phyloP scores from a whole-genome alignment of 805 yeast species.

The Phaffomyces opuntiae region DNA sequence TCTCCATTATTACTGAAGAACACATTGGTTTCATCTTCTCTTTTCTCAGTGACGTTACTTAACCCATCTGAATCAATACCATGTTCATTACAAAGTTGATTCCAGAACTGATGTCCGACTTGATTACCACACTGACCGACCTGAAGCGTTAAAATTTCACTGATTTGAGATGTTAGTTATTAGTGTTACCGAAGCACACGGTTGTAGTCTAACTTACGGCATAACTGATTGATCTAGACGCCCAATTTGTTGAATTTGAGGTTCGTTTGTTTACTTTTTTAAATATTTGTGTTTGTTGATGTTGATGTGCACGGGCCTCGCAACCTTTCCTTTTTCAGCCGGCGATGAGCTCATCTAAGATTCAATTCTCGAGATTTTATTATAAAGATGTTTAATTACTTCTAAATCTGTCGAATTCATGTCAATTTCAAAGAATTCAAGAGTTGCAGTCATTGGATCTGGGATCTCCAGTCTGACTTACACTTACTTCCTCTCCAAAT shows the following conservation, averaged over 20 bases:
- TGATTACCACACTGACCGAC: conserved; percentile 97
- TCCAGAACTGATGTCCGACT: conserved; percentile 90
- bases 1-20: conserved; percentile 76
- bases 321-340: background rate
- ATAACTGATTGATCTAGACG: background rate
- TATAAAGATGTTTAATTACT: background rate
- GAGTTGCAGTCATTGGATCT: conserved; percentile 74
- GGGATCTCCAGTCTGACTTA: conserved; percentile 84
- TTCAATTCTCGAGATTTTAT: too few relatives aligned
- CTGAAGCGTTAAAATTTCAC: conserved; percentile 67
- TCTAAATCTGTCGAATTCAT: background rate
- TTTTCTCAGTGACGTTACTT: conserved; percentile 14
- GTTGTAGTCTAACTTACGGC: conserved; percentile 5
- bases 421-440: conserved; percentile 20
- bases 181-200: background rate
- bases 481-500: conserved; percentile 55
- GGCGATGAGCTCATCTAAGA: background rate
- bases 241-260: background rate
- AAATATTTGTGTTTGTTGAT: background rate
- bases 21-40: conserved; percentile 73
- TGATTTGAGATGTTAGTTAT: background rate
- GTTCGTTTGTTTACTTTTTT: background rate
- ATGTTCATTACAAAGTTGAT: conserved; percentile 79
- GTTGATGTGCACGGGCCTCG: background rate
- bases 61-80: conserved; percentile 48